Evolutionary conservation across 1,139 yeast species (phyloP).

Genomic region (Maudiozyma humilis): DNA sequence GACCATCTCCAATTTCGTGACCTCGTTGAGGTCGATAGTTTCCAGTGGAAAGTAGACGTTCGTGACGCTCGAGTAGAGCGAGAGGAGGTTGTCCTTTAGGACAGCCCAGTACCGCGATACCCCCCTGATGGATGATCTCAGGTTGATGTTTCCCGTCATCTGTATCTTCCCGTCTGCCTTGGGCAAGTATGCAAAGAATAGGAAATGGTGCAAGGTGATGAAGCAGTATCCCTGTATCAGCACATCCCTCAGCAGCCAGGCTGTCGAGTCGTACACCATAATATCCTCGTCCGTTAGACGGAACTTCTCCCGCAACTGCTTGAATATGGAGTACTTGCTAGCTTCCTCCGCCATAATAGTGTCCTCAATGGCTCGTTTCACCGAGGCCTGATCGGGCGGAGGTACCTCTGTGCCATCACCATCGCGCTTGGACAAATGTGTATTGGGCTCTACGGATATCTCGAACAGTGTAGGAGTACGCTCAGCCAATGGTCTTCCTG

Average conservation of each 20-base stretch:
- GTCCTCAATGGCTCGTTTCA: neutral
- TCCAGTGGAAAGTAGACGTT: conserved; percentile 76
- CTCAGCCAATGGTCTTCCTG: neutral
- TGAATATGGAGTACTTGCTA: neutral
- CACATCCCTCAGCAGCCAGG: conserved; percentile 80
- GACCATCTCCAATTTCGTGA: conserved; percentile 46
- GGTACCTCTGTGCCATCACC: neutral
- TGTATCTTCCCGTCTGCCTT: conserved; percentile 29
- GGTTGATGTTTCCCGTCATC: conserved; percentile 30
- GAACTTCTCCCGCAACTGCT: conserved; percentile 32
- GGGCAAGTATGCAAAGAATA: conserved; percentile 82
- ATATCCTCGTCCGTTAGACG: conserved; percentile 42
- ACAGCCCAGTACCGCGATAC: conserved; percentile 65
- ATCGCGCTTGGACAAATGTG: neutral
- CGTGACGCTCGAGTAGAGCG: conserved; percentile 62
- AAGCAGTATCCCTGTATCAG: conserved; percentile 79
- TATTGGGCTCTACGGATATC: conserved; percentile 30
- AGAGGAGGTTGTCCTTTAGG: conserved; percentile 57
- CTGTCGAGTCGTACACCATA: conserved; percentile 50
- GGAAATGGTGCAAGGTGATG: conserved; percentile 53
- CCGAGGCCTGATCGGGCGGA: neutral
- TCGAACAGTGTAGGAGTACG: conserved; percentile 30
- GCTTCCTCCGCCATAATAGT: neutral
- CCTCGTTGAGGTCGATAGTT: conserved; percentile 63
- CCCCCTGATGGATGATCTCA: conserved; percentile 22